Conservation (phyloP, 2,329 filamentous ascomycete genomes). For the Mycosphaerella sp. region DNA sequence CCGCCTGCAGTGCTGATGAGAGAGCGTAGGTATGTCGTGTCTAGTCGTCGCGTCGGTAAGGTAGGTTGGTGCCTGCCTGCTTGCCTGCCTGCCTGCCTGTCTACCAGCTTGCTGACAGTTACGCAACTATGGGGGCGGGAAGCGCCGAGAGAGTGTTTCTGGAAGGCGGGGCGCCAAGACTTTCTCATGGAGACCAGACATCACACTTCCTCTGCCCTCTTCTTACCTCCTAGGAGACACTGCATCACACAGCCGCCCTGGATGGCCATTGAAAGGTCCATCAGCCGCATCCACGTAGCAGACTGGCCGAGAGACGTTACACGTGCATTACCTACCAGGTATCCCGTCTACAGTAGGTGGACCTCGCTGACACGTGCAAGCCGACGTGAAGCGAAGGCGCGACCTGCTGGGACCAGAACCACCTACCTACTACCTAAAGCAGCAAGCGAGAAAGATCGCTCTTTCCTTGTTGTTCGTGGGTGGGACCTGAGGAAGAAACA, state of each 20-base stretch:
- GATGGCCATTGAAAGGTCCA: not conserved
- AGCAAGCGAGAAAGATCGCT: not conserved
- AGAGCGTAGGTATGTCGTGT: not conserved
- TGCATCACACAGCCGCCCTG: not conserved
- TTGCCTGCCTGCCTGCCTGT: not conserved
- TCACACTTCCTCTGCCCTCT: too few relatives aligned
- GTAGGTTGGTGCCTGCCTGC: not conserved
- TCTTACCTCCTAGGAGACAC: not conserved
- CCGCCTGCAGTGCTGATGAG: not conserved
- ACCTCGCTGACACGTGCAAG: not conserved
- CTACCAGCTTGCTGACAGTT: conserved; percentile 5
- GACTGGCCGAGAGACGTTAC: not conserved
- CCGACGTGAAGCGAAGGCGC: not conserved
- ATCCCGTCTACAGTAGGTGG: not conserved
- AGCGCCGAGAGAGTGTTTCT: conserved; percentile 4
- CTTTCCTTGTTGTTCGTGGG: not conserved
- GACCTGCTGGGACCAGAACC: not conserved
- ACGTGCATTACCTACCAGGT: not conserved
- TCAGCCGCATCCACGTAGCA: not conserved
- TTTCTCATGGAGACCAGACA: conserved; percentile 1
- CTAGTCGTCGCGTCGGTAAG: not conserved
- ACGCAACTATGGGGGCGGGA: conserved; percentile 3
- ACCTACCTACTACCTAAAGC: too few relatives aligned
- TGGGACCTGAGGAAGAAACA: not conserved
- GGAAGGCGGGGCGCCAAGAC: conserved; percentile 13